Evolutionary conservation across 352 stramenopile genomes (phyloP).

Genomic region (Pythium brachiatum): DNA sequence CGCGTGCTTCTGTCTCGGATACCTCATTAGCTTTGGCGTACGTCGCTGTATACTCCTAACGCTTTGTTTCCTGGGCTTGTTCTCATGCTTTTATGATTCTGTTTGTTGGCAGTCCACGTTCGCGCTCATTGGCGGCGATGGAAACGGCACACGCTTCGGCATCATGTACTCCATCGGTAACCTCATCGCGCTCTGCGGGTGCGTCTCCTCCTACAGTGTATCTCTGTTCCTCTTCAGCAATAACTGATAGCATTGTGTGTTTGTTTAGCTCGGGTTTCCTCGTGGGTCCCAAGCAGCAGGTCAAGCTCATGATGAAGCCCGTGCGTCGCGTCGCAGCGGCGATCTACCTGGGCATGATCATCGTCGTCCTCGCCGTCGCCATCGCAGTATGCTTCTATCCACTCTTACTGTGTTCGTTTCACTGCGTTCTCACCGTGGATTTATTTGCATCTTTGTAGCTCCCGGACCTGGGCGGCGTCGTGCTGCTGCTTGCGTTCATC

Average conservation of each 20-base stretch:
- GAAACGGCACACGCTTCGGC: slow-evolving; percentile 76
- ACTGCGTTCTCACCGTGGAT: neutral
- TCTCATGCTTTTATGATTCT: neutral
- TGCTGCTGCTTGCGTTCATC: slow-evolving; percentile 76
- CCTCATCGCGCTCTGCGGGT: slow-evolving; percentile 83
- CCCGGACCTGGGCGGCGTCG: slow-evolving; percentile 63
- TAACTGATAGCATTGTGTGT: too few relatives aligned
- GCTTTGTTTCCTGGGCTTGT: slow-evolving; percentile 1
- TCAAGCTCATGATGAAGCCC: slow-evolving; percentile 88
- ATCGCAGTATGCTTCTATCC: slow-evolving; percentile 45
- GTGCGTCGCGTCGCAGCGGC: slow-evolving; percentile 65
- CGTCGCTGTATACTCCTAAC: slow-evolving; percentile 6
- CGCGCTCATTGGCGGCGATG: slow-evolving; percentile 59
- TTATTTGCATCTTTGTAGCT: slow-evolving; percentile 30
- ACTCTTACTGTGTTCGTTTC: neutral
- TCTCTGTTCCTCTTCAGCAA: neutral
- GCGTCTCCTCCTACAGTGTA: slow-evolving; percentile 2
- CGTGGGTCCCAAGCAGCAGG: slow-evolving; percentile 72
- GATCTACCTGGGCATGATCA: slow-evolving; percentile 79
- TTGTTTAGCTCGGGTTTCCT: slow-evolving; percentile 74
- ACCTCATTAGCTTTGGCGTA: slow-evolving; percentile 84
- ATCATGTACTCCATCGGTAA: slow-evolving; percentile 83
- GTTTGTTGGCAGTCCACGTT: slow-evolving; percentile 65
- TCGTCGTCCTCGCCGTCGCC: slow-evolving; percentile 66
- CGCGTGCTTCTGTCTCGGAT: slow-evolving; percentile 75